These are phyloP conservation scores for Syncephalis plumigaleata DNA, from an alignment of 371 early-diverging fungal genomes.

Conservation along the genomic window DNA sequence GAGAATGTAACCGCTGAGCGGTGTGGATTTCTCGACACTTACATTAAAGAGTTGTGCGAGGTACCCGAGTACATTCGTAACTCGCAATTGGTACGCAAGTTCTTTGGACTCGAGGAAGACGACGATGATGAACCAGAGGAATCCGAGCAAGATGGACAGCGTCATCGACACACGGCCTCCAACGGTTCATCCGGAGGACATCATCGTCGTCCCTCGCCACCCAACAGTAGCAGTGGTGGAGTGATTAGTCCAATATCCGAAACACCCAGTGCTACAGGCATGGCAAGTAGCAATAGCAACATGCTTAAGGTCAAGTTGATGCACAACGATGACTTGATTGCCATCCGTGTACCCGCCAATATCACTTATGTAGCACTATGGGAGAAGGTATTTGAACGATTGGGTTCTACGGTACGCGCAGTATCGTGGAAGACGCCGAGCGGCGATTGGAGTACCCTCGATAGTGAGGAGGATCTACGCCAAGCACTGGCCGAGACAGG, in stretches of 20 bases:
- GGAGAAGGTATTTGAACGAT: slow-evolving; percentile 33
- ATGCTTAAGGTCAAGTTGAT: slow-evolving; percentile 49
- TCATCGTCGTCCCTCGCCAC: neutral
- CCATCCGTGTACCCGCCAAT: slow-evolving; percentile 42
- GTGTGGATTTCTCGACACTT: slow-evolving; percentile 41
- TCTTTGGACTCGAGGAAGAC: slow-evolving; percentile 46
- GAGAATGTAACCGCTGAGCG: slow-evolving; percentile 38
- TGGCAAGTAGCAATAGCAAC: slow-evolving; percentile 5
- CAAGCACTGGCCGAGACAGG: no score
- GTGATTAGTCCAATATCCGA: neutral
- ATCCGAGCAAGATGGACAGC: neutral
- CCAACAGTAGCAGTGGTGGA: slow-evolving; percentile 2
- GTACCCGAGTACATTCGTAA: slow-evolving; percentile 40
- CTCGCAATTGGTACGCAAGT: slow-evolving; percentile 25
- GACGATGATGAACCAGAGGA: slow-evolving; percentile 32
- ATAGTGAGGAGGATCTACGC: no score
- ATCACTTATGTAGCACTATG: slow-evolving; percentile 30
- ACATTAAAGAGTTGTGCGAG: slow-evolving; percentile 39
- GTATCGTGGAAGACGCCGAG: no score
- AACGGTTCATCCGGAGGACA: neutral
- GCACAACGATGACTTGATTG: slow-evolving; percentile 50
- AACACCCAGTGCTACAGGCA: neutral
- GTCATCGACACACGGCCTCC: neutral
- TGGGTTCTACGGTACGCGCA: slow-evolving; percentile 11
- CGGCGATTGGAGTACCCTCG: no score